A percentile compares a stretch with the other conserved stretches of the same genome.
phyloP scores from a whole-genome alignment of 257 asterid species.

The Gardenia jasminoides region DNA sequence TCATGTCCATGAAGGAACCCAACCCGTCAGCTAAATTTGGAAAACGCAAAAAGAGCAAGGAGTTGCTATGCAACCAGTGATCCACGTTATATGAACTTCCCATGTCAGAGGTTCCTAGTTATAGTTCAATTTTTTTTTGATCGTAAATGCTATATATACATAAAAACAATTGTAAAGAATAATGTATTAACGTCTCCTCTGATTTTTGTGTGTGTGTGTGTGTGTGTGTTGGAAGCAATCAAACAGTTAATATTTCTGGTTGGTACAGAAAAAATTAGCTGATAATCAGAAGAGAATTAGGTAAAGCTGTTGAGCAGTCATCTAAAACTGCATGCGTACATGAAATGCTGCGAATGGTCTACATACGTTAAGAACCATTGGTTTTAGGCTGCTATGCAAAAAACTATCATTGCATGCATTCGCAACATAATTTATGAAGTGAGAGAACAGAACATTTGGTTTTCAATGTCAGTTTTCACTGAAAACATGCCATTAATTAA shows the following conservation, averaged over 20 bases:
- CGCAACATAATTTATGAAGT: background rate
- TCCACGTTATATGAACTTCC: background rate
- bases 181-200: background rate
- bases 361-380: background rate
- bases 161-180: background rate
- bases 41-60: background rate
- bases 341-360: too few relatives aligned
- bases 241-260: background rate
- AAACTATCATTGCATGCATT: background rate
- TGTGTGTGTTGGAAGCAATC: background rate
- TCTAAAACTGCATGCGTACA: background rate
- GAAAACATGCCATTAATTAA: background rate
- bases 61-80: background rate
- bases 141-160: background rate
- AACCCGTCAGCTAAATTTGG: background rate
- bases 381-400: background rate
- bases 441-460: background rate
- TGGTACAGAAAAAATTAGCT: background rate
- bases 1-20: background rate
- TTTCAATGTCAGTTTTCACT: background rate
- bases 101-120: background rate
- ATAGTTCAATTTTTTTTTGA: background rate
- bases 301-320: constrained; percentile 64
- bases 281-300: constrained; percentile 37
- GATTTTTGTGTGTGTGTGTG: too few relatives aligned